A percentile compares a stretch with the other conserved stretches of the same genome.
Conservation (phyloP, 1,284 basidiomycete genomes). For the Stygiomarasmius scandens region DNA sequence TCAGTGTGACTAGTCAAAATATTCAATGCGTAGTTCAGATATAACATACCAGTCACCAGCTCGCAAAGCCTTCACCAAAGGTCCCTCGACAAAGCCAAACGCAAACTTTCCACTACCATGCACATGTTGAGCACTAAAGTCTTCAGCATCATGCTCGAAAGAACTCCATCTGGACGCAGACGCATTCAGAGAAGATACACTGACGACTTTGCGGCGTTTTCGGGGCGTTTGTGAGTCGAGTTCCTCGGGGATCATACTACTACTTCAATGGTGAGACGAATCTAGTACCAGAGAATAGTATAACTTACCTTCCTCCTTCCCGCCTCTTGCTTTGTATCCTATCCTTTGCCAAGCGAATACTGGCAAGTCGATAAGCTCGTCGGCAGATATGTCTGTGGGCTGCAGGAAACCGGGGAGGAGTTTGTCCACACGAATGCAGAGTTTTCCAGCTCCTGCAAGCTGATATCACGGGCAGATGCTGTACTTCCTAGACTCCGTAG, state of each 20-base stretch:
- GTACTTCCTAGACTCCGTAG: constrained; percentile 50
- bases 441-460: constrained; percentile 87
- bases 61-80: constrained; percentile 89
- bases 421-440: constrained; percentile 75
- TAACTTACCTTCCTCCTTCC: constrained; percentile 45
- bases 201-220: constrained; percentile 75
- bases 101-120: constrained; percentile 86
- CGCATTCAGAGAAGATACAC: constrained; percentile 44
- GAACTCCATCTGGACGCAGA: constrained; percentile 69
- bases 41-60: constrained; percentile 84
- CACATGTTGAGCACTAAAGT: constrained; percentile 88
- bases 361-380: constrained; percentile 38
- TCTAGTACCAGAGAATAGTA: background rate
- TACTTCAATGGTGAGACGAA: background rate
- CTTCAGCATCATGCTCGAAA: constrained; percentile 73
- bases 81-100: constrained; percentile 96
- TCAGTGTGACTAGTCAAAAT: constrained; percentile 6
- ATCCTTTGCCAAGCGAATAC: constrained; percentile 68
- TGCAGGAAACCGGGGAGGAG: constrained; percentile 56
- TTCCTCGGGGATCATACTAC: constrained; percentile 14
- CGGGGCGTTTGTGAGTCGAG: constrained; percentile 52
- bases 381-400: constrained; percentile 47
- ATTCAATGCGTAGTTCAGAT: no score
- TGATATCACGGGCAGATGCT: constrained; percentile 61
- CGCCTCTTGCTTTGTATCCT: constrained; percentile 53